Percentiles rank a stretch among this genome's conserved stretches.
Conservation (phyloP, 257 asterid genomes). For the Solanum etuberosum region DNA sequence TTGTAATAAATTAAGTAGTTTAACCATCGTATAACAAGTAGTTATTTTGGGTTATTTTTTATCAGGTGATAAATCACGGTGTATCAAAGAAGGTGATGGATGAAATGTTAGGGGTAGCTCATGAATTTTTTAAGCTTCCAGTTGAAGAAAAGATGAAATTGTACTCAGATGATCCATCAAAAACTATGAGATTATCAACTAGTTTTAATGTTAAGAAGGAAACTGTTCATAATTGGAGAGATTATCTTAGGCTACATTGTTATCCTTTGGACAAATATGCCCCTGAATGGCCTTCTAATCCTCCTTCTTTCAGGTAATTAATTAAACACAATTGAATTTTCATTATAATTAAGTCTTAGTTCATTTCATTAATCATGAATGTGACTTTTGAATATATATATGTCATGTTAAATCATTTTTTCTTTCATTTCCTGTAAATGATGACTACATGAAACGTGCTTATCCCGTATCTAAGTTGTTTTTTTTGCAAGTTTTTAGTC, state of each 20-base stretch:
- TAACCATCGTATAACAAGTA: neutral
- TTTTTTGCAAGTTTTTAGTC: neutral
- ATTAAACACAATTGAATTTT: neutral
- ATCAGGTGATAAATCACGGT: conserved; percentile 67
- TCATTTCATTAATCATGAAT: neutral
- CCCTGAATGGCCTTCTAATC: conserved; percentile 80
- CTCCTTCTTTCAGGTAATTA: conserved; percentile 51
- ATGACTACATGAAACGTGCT: neutral
- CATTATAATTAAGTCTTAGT: neutral
- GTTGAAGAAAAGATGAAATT: conserved; percentile 71
- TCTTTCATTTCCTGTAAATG: neutral
- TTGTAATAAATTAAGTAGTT: neutral
- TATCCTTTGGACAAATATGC: conserved; percentile 59
- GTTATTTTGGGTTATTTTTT: neutral
- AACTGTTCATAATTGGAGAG: conserved; percentile 85
- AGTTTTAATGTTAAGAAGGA: conserved; percentile 62
- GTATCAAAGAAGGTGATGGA: conserved; percentile 36
- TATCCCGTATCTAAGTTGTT: neutral
- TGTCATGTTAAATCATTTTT: neutral
- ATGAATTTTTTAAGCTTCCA: conserved; percentile 50
- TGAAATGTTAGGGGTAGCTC: conserved; percentile 38
- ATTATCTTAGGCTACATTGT: conserved; percentile 85
- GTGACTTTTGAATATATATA: too few species aligned
- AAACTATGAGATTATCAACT: conserved; percentile 67
- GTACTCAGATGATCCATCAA: conserved; percentile 66